Evolutionary conservation across 2,329 filamentous ascomycete genomes (phyloP).

Genomic region (Microcyclosporella mali): DNA sequence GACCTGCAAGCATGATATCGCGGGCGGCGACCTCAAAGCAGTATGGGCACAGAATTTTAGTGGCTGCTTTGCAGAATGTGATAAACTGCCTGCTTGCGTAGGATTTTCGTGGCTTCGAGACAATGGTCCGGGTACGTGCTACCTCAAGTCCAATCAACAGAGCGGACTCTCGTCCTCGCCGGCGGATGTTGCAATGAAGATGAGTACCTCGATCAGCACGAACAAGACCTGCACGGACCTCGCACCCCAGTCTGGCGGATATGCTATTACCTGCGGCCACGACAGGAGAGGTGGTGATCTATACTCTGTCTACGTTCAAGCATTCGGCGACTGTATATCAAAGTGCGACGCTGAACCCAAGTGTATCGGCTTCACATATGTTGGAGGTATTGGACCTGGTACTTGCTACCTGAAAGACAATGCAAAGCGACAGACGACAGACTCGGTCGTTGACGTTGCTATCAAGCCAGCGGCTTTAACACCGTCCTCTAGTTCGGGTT

Average conservation of each 20-base stretch:
- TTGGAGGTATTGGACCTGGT: constrained; percentile 7
- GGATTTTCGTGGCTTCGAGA: background rate
- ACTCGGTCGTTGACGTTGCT: constrained; percentile 1
- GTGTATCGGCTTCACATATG: constrained; percentile 15
- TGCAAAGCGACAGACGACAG: background rate
- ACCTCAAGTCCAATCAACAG: constrained; percentile 1
- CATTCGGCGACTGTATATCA: constrained; percentile 21
- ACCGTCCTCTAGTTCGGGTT: no score
- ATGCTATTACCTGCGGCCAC: constrained; percentile 1
- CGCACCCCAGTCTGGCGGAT: constrained; percentile 1
- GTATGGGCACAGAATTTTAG: background rate
- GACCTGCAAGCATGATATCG: constrained; percentile 4
- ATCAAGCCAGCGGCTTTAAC: background rate
- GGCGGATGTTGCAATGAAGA: constrained; percentile 1
- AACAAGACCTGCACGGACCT: background rate
- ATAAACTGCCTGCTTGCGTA: background rate
- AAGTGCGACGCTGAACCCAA: constrained; percentile 7
- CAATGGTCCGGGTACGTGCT: background rate
- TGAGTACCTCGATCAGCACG: background rate
- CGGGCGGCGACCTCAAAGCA: constrained; percentile 1
- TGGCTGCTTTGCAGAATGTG: constrained; percentile 1
- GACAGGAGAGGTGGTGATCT: constrained; percentile 19
- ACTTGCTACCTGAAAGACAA: constrained; percentile 14
- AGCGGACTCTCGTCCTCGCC: constrained; percentile 2
- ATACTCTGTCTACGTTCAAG: constrained; percentile 3